These are phyloP conservation scores for Mucor circinelloides DNA, from an alignment of 371 early-diverging fungal species.

Conservation along the genomic window DNA sequence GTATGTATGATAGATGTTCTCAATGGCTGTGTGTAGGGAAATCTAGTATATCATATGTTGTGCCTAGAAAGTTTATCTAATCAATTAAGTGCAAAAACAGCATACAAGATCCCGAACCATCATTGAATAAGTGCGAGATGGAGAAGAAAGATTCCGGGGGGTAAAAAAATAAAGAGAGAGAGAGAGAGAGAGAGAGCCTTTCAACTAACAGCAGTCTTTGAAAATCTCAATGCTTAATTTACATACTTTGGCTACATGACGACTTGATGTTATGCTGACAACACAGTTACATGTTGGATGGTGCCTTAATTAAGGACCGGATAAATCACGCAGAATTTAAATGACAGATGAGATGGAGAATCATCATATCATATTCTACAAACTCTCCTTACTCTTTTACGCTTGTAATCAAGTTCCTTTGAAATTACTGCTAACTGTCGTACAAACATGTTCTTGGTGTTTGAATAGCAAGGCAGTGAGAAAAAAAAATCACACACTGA, in stretches of 20 bases:
- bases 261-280: neutral
- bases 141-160: neutral
- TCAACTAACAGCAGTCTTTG: too few species aligned
- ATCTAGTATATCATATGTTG: neutral
- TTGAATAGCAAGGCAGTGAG: neutral
- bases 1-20: neutral
- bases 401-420: neutral
- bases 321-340: neutral
- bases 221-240: neutral
- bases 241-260: neutral
- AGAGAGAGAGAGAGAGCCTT: neutral
- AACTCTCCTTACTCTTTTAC: neutral
- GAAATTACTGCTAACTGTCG: neutral
- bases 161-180: neutral
- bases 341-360: neutral
- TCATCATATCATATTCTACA: neutral
- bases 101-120: neutral
- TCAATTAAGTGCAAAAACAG: neutral
- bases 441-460: neutral
- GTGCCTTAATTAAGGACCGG: neutral
- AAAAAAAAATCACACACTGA: neutral
- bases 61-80: neutral
- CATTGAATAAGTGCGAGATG: neutral
- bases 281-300: neutral
- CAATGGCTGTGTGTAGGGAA: neutral